Conservation (phyloP, 768 basidiomycete genomes). For the Crucibulum laeve region DNA sequence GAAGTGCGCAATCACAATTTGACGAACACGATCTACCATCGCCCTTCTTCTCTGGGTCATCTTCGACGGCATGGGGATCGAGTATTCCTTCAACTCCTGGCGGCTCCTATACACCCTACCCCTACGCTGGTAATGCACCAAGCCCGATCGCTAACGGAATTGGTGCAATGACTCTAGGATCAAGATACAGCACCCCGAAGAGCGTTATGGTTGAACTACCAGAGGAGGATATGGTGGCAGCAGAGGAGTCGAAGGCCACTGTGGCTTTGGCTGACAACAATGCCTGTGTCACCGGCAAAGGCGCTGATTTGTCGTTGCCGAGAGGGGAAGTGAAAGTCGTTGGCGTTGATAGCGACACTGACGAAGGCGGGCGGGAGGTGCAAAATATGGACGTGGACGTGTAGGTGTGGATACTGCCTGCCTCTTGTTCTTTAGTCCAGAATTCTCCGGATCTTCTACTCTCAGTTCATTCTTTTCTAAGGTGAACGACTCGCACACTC, state of each 20-base stretch:
- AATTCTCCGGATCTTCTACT: too few relatives aligned
- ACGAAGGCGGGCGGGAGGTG: conserved; percentile 4
- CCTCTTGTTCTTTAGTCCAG: too few relatives aligned
- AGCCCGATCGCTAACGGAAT: conserved; percentile 22
- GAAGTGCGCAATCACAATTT: conserved; percentile 16
- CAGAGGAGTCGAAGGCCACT: conserved; percentile 1
- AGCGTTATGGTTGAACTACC: conserved; percentile 14
- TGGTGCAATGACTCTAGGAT: conserved; percentile 23
- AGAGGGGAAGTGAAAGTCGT: conserved; percentile 5
- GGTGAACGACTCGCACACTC: too few relatives aligned
- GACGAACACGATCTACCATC: conserved; percentile 16
- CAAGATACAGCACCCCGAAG: conserved; percentile 20
- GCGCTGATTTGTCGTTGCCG: not conserved
- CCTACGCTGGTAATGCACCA: conserved; percentile 9
- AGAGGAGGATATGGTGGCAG: conserved; percentile 11
- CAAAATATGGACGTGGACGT: conserved; percentile 13
- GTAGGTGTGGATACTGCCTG: too few relatives aligned
- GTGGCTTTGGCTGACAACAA: too few relatives aligned
- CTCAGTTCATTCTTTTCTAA: too few relatives aligned
- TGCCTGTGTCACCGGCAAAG: too few relatives aligned
- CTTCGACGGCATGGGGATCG: conserved; percentile 25
- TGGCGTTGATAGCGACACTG: not conserved
- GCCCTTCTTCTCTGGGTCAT: conserved; percentile 20
- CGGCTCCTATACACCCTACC: conserved; percentile 16
- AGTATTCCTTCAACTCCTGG: conserved; percentile 32